Conservation (phyloP, 225 moss, liverwort and hornwort species). For the Asterella californica region DNA sequence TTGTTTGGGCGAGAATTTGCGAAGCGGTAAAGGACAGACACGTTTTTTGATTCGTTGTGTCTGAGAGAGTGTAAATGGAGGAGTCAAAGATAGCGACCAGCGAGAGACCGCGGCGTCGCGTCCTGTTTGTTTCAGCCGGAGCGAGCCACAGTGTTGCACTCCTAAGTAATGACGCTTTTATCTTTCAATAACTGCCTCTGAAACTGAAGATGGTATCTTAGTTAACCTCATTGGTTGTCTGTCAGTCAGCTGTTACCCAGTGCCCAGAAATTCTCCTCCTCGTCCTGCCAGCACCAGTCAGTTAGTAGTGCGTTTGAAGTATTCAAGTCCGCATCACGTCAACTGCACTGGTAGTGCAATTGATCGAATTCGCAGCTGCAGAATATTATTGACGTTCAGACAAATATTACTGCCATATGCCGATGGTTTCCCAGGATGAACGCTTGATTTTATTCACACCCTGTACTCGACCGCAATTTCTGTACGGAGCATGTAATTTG, state of each 20-base stretch:
- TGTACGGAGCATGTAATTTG: neutral
- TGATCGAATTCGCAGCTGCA: neutral
- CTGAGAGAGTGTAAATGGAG: constrained; percentile 29
- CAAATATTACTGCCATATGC: neutral
- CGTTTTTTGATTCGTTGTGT: neutral
- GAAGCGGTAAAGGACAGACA: constrained; percentile 12
- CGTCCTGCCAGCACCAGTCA: neutral
- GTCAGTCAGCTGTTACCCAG: neutral
- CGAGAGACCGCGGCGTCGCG: constrained; percentile 33
- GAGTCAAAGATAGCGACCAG: constrained; percentile 31
- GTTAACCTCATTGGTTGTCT: neutral
- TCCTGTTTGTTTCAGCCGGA: constrained; percentile 46
- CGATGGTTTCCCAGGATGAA: neutral
- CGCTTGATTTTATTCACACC: neutral
- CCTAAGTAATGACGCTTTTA: constrained; percentile 28
- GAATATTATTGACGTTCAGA: neutral
- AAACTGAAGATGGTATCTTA: neutral
- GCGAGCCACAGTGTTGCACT: constrained; percentile 51
- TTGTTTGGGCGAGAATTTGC: constrained; percentile 17
- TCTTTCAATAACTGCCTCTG: neutral
- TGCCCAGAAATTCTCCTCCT: neutral
- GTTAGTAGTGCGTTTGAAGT: neutral
- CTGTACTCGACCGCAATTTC: neutral
- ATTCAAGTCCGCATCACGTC: neutral
- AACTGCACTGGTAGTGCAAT: neutral